Percentiles rank a stretch among this genome's conserved stretches.
These are phyloP conservation scores for Marasmius oreades DNA, from an alignment of 1,284 basidiomycete species.

Conservation along the genomic window DNA sequence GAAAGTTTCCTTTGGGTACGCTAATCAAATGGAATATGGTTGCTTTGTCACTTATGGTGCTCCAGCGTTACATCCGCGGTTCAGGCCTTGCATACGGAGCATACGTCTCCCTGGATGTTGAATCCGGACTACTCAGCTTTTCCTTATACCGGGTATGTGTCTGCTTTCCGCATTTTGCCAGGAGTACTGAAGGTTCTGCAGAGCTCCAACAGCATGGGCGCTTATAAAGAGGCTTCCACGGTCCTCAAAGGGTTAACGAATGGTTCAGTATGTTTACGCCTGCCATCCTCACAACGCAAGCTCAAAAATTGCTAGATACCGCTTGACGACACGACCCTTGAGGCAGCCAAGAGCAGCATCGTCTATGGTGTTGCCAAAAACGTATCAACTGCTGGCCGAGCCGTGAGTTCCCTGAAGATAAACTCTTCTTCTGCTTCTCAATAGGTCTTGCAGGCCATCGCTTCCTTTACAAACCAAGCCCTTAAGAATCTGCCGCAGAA, in stretches of 20 bases:
- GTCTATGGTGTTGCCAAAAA: slow-evolving; percentile 80
- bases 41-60: slow-evolving; percentile 3
- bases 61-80: slow-evolving; percentile 81
- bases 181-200: slow-evolving; percentile 25
- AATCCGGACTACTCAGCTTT: slow-evolving; percentile 82
- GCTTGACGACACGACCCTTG: slow-evolving; percentile 81
- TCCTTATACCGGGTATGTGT: slow-evolving; percentile 73
- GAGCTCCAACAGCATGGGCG: slow-evolving; percentile 87
- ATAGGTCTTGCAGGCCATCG: slow-evolving; percentile 50
- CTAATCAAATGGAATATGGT: slow-evolving; percentile 13
- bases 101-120: slow-evolving; percentile 73
- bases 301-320: slow-evolving; percentile 53
- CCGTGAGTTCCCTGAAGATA: slow-evolving; percentile 49
- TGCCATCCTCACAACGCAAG: slow-evolving; percentile 8
- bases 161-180: background rate
- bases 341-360: slow-evolving; percentile 90
- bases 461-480: slow-evolving; percentile 85
- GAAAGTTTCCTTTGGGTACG: slow-evolving; percentile 93
- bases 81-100: slow-evolving; percentile 95
- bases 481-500: slow-evolving; percentile 78
- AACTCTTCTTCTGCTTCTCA: background rate
- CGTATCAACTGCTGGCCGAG: slow-evolving; percentile 81
- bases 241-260: slow-evolving; percentile 77
- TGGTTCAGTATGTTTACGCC: slow-evolving; percentile 60
- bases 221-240: slow-evolving; percentile 77